These are phyloP conservation scores for Trichoderma semiorbis DNA, from an alignment of 2,329 filamentous ascomycete species.

Conservation along the genomic window DNA sequence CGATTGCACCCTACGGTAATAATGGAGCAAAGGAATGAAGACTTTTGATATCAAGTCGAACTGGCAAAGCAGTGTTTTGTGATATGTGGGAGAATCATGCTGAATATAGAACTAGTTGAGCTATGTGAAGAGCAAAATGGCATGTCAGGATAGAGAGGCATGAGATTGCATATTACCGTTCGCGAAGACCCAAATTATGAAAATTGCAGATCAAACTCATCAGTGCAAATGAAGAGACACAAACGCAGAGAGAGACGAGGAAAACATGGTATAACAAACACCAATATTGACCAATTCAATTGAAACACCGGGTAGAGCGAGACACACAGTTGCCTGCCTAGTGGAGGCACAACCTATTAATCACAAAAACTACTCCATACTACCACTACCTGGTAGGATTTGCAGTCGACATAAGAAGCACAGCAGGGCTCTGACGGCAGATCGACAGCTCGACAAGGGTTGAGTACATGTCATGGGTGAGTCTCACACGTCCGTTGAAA, in stretches of 20 bases:
- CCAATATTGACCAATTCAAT: not conserved
- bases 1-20: not conserved
- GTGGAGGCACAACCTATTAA: not conserved
- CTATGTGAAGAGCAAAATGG: not conserved
- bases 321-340: not conserved
- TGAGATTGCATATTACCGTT: not conserved
- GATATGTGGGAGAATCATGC: too few relatives aligned
- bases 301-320: not conserved
- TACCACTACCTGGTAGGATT: not conserved
- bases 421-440: conserved; percentile 5
- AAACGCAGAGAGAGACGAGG: not conserved
- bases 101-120: too few relatives aligned
- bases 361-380: not conserved
- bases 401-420: not conserved
- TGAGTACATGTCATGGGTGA: not conserved
- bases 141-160: not conserved
- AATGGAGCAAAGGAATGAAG: not conserved
- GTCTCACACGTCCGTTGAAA: not conserved
- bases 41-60: not conserved
- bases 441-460: conserved; percentile 10
- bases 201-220: not conserved
- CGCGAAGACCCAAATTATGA: too few relatives aligned
- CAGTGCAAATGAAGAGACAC: not conserved
- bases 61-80: not conserved
- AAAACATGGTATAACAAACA: not conserved